These are phyloP conservation scores for Epichloe bromicola DNA, from an alignment of 2,329 filamentous ascomycete genomes.

Conservation along the genomic window DNA sequence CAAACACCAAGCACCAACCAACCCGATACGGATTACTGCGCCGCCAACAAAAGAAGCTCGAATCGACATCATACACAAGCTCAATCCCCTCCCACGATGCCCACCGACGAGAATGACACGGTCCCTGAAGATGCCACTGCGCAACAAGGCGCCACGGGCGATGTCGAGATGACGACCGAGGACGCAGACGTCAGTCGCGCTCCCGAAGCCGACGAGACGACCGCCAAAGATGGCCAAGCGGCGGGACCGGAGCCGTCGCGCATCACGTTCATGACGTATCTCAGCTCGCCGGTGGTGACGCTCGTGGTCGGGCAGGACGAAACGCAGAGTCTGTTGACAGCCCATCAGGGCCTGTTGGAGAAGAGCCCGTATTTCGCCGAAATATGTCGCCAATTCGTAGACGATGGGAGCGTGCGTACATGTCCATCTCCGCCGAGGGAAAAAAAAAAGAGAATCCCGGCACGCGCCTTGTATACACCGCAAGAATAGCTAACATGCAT, in stretches of 20 bases:
- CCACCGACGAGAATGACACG: slow-evolving; percentile 4
- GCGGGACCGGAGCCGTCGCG: slow-evolving; percentile 26
- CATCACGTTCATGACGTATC: slow-evolving; percentile 41
- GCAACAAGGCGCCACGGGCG: slow-evolving; percentile 16
- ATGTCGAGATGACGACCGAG: slow-evolving; percentile 27
- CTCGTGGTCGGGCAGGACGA: slow-evolving; percentile 51
- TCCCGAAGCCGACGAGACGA: slow-evolving; percentile 16
- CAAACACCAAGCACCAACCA: not conserved
- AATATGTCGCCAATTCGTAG: slow-evolving; percentile 46
- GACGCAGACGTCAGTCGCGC: slow-evolving; percentile 10
- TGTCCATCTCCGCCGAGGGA: not conserved
- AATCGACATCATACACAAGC: not conserved
- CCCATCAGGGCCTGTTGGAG: slow-evolving; percentile 64
- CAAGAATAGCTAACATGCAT: not conserved
- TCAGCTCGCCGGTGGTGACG: slow-evolving; percentile 57
- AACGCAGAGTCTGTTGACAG: slow-evolving; percentile 49
- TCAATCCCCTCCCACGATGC: not conserved
- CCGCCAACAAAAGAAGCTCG: not conserved
- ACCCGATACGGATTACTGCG: not conserved
- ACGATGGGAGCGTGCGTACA: slow-evolving; percentile 45
- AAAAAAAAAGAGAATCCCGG: too few relatives aligned
- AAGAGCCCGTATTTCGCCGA: slow-evolving; percentile 64
- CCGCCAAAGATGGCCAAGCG: slow-evolving; percentile 19
- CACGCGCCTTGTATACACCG: not conserved
- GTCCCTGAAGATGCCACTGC: slow-evolving; percentile 6